Conservation (phyloP, 2,329 filamentous ascomycete species). For the Rutstroemia sp. region DNA sequence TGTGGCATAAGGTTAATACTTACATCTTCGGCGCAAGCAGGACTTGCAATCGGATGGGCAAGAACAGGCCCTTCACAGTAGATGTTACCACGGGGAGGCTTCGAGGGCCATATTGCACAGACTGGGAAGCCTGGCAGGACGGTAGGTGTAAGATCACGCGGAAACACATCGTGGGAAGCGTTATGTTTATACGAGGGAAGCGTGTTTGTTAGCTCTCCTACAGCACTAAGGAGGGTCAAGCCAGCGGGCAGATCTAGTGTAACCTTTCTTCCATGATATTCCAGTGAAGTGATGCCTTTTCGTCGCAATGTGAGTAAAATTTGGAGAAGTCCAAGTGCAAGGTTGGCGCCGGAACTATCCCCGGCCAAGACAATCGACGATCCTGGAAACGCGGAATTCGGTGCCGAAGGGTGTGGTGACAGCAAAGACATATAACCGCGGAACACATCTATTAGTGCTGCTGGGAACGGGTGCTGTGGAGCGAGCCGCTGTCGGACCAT, state of each 20-base stretch:
- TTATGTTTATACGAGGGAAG: not conserved
- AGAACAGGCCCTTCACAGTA: not conserved
- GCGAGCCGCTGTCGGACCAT: not conserved
- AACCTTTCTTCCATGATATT: not conserved
- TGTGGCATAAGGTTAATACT: not conserved
- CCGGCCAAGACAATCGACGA: not conserved
- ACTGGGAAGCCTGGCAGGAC: not conserved
- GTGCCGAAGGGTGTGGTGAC: not conserved
- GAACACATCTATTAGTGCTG: not conserved
- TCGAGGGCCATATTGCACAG: slow-evolving; percentile 1
- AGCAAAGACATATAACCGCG: not conserved
- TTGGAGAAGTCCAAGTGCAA: not conserved
- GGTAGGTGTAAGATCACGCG: not conserved
- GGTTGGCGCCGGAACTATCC: not conserved
- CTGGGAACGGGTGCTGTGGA: not conserved
- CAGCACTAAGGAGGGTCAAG: not conserved
- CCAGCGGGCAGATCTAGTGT: not conserved
- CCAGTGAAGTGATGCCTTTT: not conserved
- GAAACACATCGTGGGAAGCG: not conserved
- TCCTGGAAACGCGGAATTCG: not conserved
- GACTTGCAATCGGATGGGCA: not conserved
- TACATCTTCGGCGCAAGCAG: not conserved
- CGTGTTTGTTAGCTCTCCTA: not conserved
- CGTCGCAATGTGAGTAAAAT: not conserved
- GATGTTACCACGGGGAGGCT: not conserved